Conservation (phyloP, 148 eudicot species). For the Arctostaphylos glauca region DNA sequence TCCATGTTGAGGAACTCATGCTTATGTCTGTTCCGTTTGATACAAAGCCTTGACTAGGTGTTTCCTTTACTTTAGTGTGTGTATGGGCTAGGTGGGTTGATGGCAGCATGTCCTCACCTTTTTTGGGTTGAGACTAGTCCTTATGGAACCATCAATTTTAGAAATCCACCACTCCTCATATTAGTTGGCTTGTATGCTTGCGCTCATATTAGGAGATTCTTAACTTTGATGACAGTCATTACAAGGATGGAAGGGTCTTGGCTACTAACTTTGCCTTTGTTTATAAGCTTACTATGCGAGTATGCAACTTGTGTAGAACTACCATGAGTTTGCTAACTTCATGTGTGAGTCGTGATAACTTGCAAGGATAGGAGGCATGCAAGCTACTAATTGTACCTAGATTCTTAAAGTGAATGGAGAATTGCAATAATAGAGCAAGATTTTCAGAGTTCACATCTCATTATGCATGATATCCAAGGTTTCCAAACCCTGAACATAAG, state of each 20-base stretch:
- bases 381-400: neutral
- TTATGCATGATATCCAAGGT: neutral
- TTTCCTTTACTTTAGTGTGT: neutral
- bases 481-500: neutral
- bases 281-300: neutral
- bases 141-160: neutral
- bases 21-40: conserved; percentile 3
- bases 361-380: conserved; percentile 2
- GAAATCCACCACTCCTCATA: neutral
- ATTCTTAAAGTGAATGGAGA: neutral
- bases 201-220: neutral
- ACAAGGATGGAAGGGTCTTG: neutral
- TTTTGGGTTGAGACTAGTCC: neutral
- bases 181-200: neutral
- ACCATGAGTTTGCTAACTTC: neutral
- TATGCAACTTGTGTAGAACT: neutral
- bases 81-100: neutral
- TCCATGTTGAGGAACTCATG: neutral
- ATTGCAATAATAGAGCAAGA: neutral
- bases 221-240: neutral
- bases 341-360: neutral
- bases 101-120: neutral
- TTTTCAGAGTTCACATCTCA: neutral
- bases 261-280: neutral
- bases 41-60: neutral